Evolutionary conservation across 164 flowering plant genomes (phyloP), one percentile per base, ranked within the genome.

Genomic region (Nymphaea thermarum): DNA sequence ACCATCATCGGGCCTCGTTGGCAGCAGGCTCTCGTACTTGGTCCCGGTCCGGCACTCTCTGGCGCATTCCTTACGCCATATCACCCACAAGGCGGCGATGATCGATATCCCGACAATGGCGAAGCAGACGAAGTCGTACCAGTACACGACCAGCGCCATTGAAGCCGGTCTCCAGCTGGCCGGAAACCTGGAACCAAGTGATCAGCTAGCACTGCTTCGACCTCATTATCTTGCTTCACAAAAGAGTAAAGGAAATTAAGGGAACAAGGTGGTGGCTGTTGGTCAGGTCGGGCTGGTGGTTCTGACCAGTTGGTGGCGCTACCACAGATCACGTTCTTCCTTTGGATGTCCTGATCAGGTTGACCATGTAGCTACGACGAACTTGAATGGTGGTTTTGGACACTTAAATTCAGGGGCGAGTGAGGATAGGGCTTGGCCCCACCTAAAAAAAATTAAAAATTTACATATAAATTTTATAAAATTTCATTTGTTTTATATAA

Each of bases 121-220:
- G 60, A 86, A 82, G 67, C 90, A 88, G 3, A 86, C 55, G 55
- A 81, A 76, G 66, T 83, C 87, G 63, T 88, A 86, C 87, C 87
- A 86, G 62, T 74, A 67, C 15, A 84, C 67, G 45, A 69, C 77
- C 44, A 85, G 71, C 3, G 82, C 86, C 93, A 85, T 85, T 47
- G 55, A 47, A 6, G 11, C 55, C 2, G 55, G 55, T 4, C 55
- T 6, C 36, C 36, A 25, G 36, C 36, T 5, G 3, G 5, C 5
- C 55, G 12, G 55, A 47, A 12, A 47, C 4, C 55, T 47, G 7
- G 55, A 2, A 12, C 7, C 5, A 47, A 47, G 11, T 47, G 3
- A 47, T 47, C 55, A 25, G 36, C 36, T 25, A 25, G 36, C 36
- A 25, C 36, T 25, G 36, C 36, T 25, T 47, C 55, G 12, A 12